A percentile compares a stretch with the other conserved stretches of the same genome.
phyloP scores from a whole-genome alignment of 2,329 filamentous ascomycete species.

The Didymella pinodella region DNA sequence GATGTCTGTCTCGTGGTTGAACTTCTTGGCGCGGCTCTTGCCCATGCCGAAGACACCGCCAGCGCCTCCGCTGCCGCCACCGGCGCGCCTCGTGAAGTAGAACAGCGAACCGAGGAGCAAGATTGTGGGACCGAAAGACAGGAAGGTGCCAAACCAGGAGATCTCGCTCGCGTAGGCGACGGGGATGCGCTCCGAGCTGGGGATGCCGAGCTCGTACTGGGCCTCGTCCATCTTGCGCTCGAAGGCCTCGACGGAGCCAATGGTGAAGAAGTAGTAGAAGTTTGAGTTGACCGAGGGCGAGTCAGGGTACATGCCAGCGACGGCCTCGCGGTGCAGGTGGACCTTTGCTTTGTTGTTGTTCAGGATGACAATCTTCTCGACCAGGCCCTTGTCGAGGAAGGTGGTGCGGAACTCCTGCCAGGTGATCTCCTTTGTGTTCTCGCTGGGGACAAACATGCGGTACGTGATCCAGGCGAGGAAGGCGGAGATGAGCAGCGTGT shows the following conservation, averaged over 20 bases:
- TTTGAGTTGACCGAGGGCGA: constrained; percentile 72
- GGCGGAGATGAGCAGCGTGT: constrained; percentile 64
- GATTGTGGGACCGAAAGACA: constrained; percentile 86
- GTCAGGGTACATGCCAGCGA: constrained; percentile 76
- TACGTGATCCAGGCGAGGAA: constrained; percentile 68
- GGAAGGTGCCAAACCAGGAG: constrained; percentile 72
- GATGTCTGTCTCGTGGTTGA: constrained; percentile 95
- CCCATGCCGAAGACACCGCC: constrained; percentile 94
- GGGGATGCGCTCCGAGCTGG: constrained; percentile 86
- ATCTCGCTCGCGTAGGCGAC: constrained; percentile 85
- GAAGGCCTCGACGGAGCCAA: constrained; percentile 92
- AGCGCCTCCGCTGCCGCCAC: constrained; percentile 66
- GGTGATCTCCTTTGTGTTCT: constrained; percentile 81
- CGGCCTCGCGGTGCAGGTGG: constrained; percentile 77
- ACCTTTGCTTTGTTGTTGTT: constrained; percentile 81
- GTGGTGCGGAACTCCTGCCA: constrained; percentile 96
- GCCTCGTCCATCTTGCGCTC: constrained; percentile 88
- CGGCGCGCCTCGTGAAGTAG: constrained; percentile 79
- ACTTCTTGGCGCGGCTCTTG: constrained; percentile 93
- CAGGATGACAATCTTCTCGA: constrained; percentile 88
- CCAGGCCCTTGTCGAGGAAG: constrained; percentile 94
- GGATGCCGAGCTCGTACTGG: constrained; percentile 86
- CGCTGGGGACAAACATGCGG: constrained; percentile 70
- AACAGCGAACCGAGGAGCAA: constrained; percentile 84
- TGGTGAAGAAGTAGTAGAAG: constrained; percentile 91